phyloP scores from a whole-genome alignment of 805 yeast species.

The Candida suzukii region DNA sequence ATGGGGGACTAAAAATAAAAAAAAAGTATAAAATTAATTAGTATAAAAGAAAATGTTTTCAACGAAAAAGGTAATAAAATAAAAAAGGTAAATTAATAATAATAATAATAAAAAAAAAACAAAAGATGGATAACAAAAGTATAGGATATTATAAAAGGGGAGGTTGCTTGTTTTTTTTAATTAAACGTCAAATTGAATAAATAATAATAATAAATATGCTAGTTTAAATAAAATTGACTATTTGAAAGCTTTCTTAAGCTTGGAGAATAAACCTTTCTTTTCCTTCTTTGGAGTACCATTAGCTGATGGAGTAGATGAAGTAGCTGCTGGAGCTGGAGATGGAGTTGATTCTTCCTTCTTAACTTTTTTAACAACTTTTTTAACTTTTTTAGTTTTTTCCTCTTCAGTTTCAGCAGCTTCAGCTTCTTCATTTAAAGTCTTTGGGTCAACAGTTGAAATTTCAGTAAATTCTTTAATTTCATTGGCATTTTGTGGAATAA shows the following conservation, averaged over 20 bases:
- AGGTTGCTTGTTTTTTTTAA: too few relatives aligned
- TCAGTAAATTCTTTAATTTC: slow-evolving; percentile 61
- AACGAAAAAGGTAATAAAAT: too few relatives aligned
- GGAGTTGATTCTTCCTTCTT: slow-evolving; percentile 15
- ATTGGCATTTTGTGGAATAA: slow-evolving; percentile 53
- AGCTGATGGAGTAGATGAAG: slow-evolving; percentile 6
- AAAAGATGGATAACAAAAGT: too few relatives aligned
- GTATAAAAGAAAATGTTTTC: too few relatives aligned
- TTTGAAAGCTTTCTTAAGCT: slow-evolving; percentile 35
- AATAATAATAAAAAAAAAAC: too few relatives aligned
- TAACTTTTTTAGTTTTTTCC: slow-evolving; percentile 21
- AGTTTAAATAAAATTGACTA: too few relatives aligned
- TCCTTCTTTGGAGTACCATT: slow-evolving; percentile 13
- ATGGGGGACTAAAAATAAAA: too few relatives aligned
- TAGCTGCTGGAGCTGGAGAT: slow-evolving; percentile 5
- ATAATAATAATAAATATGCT: neutral
- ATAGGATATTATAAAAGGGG: too few relatives aligned
- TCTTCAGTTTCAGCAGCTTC: slow-evolving; percentile 6
- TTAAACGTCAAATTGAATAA: too few relatives aligned
- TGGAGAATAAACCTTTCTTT: slow-evolving; percentile 35
- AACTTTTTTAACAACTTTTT: slow-evolving; percentile 23
- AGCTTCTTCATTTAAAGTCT: slow-evolving; percentile 42
- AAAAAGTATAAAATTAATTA: too few relatives aligned
- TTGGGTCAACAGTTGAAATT: slow-evolving; percentile 50
- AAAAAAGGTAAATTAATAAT: too few relatives aligned